Evolutionary conservation across 169 alveolate species (phyloP).

Genomic region (Plasmodium berghei): DNA sequence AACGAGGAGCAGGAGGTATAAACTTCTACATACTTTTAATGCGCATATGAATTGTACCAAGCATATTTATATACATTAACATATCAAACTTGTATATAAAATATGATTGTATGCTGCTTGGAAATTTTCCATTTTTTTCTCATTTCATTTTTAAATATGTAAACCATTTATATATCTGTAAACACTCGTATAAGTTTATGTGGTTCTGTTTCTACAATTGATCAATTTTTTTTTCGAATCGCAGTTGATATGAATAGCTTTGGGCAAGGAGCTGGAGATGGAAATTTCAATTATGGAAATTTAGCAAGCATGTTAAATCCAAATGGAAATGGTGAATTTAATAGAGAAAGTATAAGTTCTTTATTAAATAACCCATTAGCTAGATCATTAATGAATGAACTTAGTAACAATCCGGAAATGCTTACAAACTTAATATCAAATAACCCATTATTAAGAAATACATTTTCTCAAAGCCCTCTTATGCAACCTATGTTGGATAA

Average conservation of each 20-base stretch:
- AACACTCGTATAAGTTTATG: not conserved
- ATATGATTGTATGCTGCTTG: not conserved
- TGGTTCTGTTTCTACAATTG: not conserved
- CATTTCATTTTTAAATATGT: not conserved
- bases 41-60: not conserved
- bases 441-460: slow-evolving; percentile 79
- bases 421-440: slow-evolving; percentile 58
- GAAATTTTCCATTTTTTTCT: not conserved
- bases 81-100: not conserved
- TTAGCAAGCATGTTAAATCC: slow-evolving; percentile 62
- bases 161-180: not conserved
- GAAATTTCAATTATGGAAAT: slow-evolving; percentile 34
- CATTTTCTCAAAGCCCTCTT: slow-evolving; percentile 88
- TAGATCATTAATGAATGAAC: slow-evolving; percentile 56
- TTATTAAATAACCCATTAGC: slow-evolving; percentile 68
- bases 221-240: too few relatives aligned
- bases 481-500: slow-evolving; percentile 88
- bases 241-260: slow-evolving; percentile 24
- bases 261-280: slow-evolving; percentile 30
- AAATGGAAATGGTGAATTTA: slow-evolving; percentile 53
- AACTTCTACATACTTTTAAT: not conserved
- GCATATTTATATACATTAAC: slow-evolving; percentile 9
- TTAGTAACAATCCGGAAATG: slow-evolving; percentile 76
- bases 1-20: slow-evolving; percentile 66
- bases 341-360: slow-evolving; percentile 51